phyloP scores from a whole-genome alignment of 176 grass and related monocot species.

The Oryza glaberrima region DNA sequence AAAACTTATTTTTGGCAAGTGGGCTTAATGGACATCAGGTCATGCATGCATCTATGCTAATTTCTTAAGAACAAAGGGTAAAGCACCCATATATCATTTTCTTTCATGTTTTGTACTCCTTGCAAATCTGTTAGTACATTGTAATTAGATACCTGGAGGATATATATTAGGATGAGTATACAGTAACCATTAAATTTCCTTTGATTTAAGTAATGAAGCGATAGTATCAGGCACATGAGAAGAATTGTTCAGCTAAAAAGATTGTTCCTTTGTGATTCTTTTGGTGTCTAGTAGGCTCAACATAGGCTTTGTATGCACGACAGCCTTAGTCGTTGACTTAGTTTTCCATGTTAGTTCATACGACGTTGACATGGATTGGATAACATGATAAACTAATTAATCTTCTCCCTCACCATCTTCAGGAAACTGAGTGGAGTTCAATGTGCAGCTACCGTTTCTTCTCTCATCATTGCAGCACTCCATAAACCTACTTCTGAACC shows the following conservation, averaged over 20 bases:
- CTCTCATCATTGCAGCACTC: slow-evolving; percentile 24
- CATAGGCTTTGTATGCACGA: background rate
- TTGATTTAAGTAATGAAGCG: background rate
- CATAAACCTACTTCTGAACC: slow-evolving; percentile 5
- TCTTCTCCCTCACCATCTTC: background rate
- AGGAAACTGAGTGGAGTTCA: background rate
- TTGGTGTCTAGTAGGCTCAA: background rate
- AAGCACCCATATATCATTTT: background rate
- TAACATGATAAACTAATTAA: background rate
- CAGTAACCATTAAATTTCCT: background rate
- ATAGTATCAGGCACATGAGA: background rate
- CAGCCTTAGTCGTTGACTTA: slow-evolving; percentile 1
- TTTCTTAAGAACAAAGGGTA: background rate
- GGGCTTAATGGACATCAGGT: background rate
- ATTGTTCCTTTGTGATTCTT: background rate
- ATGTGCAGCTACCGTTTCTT: slow-evolving; percentile 11
- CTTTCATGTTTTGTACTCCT: too few relatives aligned
- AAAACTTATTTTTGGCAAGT: slow-evolving; percentile 22
- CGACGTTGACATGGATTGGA: slow-evolving; percentile 21
- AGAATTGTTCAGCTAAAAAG: background rate
- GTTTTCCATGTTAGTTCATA: background rate
- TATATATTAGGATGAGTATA: background rate
- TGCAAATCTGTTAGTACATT: background rate
- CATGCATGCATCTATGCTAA: background rate
- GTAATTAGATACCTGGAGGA: background rate